Conservation (phyloP, 345 rosid genomes). For the Salix brachista region DNA sequence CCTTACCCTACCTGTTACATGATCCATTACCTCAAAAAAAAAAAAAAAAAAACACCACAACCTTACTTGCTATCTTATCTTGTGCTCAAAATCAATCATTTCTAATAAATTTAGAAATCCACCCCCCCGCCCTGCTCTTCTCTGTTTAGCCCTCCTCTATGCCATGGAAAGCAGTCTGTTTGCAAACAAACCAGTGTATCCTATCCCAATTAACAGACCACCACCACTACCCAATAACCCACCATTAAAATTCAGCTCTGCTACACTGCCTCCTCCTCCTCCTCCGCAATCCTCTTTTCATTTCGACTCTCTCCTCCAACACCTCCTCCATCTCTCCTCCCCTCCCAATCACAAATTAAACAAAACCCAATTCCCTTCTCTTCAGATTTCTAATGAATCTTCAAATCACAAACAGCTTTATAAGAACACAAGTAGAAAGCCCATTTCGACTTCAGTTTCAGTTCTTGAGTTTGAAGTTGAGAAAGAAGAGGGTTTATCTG, state of each 20-base stretch:
- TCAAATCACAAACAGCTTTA: constrained; percentile 30
- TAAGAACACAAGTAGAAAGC: constrained; percentile 19
- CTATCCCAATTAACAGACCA: constrained; percentile 37
- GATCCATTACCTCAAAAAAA: too few relatives aligned
- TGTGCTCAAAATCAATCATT: neutral
- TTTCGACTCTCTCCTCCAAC: constrained; percentile 69
- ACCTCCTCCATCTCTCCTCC: constrained; percentile 71
- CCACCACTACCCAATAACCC: constrained; percentile 31
- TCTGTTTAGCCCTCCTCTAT: neutral
- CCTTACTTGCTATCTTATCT: too few relatives aligned
- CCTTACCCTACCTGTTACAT: too few relatives aligned
- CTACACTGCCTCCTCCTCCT: constrained; percentile 36
- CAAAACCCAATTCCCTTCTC: constrained; percentile 40
- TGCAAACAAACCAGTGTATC: constrained; percentile 54
- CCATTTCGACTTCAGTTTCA: constrained; percentile 21
- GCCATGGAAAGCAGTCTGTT: constrained; percentile 68
- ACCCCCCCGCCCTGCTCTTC: neutral
- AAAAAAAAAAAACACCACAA: too few relatives aligned
- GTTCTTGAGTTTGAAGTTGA: constrained; percentile 23
- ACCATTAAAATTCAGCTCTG: constrained; percentile 58
- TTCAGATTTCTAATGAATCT: constrained; percentile 25
- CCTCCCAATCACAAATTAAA: constrained; percentile 23
- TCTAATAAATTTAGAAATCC: neutral
- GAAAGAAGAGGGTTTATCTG: constrained; percentile 19
- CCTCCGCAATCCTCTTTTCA: constrained; percentile 47